Evolutionary conservation across 2,329 filamentous ascomycete species (phyloP), one percentile per base, ranked within the genome.

Genomic region (Ophiocordyceps camponoti-floridani): DNA sequence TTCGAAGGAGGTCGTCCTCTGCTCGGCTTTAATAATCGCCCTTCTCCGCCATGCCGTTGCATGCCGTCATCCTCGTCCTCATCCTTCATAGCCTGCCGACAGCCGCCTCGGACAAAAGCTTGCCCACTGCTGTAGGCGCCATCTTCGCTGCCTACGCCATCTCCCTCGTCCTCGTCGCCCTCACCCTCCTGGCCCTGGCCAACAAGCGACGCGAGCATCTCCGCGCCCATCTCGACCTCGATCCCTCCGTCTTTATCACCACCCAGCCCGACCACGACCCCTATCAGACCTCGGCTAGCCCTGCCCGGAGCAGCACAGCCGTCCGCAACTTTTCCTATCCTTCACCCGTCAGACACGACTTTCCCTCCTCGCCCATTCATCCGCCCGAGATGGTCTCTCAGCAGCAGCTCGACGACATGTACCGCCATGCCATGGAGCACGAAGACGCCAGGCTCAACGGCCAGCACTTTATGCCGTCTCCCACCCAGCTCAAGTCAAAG

Each of bases 341-440:
- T 23, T 64, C 63, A 16, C 66, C 68, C 18, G 53, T 56, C 49
- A 58, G 62, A 52, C 51, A 59, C 49, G 50, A 62, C 46, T 53
- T 60, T 45, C 49, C 51, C 37, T 47, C 54, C 56, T 70, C 42
- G 58, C 65, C 31, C 68, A 66, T 3, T 66, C 69, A 14, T 65
- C 68, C 4, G 59, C 60, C 18, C 58, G 70, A 73, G 55, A 80
- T 81, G 66, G 79, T 84, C 50, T 79, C 91, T 60, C 71, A 80
- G 51, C 84, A 94, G 51, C 84, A 94, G 59, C 78, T 95, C 61
- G 87, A 94, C 60, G 78, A 84, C 54, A 78, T 96, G 59, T 96
- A 95, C 63, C 86, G 80, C 49, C 82, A 87, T 52, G 88, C 94
- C 50, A 82, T 94, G 79, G 85, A 87, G 60, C 84, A 94, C 53